Evolutionary conservation across 139 green algal genomes (phyloP).

Genomic region (Chlorella vulgaris): DNA sequence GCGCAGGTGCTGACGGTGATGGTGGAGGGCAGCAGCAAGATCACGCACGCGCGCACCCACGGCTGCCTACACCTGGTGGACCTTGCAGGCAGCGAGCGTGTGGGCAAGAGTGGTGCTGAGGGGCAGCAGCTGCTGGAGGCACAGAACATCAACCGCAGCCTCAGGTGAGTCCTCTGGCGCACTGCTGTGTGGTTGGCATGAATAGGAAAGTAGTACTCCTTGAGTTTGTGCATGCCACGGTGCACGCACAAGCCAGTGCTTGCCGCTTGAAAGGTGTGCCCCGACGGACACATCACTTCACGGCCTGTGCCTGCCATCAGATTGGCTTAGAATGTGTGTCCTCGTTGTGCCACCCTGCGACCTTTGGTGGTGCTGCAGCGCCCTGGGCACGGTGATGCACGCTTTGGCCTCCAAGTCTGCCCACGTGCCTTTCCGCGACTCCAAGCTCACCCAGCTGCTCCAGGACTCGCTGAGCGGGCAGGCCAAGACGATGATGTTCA

Average conservation of each 20-base stretch:
- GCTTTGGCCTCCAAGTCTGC: constrained; percentile 68
- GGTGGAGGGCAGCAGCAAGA: constrained; percentile 76
- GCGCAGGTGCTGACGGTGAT: constrained; percentile 80
- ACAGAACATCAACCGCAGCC: constrained; percentile 92
- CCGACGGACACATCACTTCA: too few relatives aligned
- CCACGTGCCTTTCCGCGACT: constrained; percentile 91
- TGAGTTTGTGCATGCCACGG: too few relatives aligned
- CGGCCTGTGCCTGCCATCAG: too few relatives aligned
- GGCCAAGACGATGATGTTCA: constrained; percentile 94
- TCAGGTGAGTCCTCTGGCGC: constrained; percentile 27
- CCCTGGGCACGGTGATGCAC: constrained; percentile 75
- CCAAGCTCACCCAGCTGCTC: constrained; percentile 92
- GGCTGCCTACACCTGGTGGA: constrained; percentile 85
- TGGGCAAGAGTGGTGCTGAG: constrained; percentile 80
- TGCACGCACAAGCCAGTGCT: too few relatives aligned
- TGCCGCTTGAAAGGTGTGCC: too few relatives aligned
- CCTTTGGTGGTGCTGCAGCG: background rate
- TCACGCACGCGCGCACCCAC: constrained; percentile 56
- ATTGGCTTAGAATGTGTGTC: too few relatives aligned
- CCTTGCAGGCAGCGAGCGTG: constrained; percentile 86
- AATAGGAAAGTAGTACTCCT: too few relatives aligned
- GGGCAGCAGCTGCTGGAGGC: constrained; percentile 89
- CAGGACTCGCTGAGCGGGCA: constrained; percentile 83
- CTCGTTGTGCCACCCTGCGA: background rate
- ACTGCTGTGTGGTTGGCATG: too few relatives aligned